Percentiles rank a stretch among this genome's conserved stretches.
phyloP scores from a whole-genome alignment of 2,329 filamentous ascomycete genomes.

The Stagonosporopsis rhizophila region DNA sequence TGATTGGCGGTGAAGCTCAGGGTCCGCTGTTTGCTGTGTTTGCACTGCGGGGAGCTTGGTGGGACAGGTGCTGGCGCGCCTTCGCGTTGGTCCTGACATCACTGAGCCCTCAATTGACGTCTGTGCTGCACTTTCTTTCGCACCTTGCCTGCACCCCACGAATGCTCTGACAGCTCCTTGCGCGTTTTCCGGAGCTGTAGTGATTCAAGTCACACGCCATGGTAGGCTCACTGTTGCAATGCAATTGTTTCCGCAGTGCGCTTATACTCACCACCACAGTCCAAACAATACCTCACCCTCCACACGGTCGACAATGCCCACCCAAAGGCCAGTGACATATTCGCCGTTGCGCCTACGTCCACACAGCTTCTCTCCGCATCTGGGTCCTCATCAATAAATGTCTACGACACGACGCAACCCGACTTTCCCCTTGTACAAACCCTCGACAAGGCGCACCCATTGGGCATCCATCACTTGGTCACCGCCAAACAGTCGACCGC shows the following conservation, averaged over 20 bases:
- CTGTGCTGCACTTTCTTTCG: constrained; percentile 1
- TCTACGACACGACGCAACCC: constrained; percentile 75
- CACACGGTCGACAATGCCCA: constrained; percentile 91
- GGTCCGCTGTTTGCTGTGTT: constrained; percentile 31
- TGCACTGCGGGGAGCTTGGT: constrained; percentile 40
- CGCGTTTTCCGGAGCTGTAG: not conserved
- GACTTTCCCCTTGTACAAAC: constrained; percentile 81
- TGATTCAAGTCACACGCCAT: constrained; percentile 1
- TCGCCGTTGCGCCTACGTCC: constrained; percentile 77
- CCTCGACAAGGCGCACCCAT: constrained; percentile 78
- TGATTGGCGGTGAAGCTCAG: constrained; percentile 43
- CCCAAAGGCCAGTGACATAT: constrained; percentile 74
- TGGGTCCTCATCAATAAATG: constrained; percentile 79
- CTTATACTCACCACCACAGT: constrained; percentile 61
- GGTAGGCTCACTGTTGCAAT: not conserved
- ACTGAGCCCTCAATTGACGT: constrained; percentile 23
- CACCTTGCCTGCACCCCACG: not conserved
- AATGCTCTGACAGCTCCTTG: not conserved
- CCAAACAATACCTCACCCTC: constrained; percentile 96
- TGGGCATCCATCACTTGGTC: constrained; percentile 90
- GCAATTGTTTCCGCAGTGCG: not conserved
- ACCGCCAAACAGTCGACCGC: constrained; percentile 70
- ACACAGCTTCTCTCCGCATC: constrained; percentile 81
- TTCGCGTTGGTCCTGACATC: constrained; percentile 41
- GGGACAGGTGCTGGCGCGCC: constrained; percentile 38